These are phyloP conservation scores for Eucalyptus decipiens DNA, from an alignment of 345 rosid genomes.

Conservation along the genomic window DNA sequence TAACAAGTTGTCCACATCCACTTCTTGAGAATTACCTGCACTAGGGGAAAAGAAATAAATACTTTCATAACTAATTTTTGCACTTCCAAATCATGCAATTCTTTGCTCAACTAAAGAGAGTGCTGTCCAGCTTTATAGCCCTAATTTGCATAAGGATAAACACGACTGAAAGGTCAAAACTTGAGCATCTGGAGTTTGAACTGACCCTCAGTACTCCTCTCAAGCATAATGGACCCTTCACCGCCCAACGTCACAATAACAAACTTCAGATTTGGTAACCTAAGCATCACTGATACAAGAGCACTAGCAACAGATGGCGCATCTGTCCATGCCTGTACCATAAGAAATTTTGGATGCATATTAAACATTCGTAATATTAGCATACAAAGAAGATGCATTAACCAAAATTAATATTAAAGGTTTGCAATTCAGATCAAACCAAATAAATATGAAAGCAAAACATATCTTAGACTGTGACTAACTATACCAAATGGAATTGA, in stretches of 20 bases:
- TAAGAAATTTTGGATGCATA: background rate
- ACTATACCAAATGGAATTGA: background rate
- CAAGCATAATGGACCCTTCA: constrained; percentile 80
- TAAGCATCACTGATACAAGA: constrained; percentile 64
- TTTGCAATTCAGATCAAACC: too few relatives aligned
- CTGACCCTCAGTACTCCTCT: constrained; percentile 51
- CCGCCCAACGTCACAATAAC: constrained; percentile 70
- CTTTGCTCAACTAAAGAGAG: background rate
- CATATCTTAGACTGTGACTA: too few relatives aligned
- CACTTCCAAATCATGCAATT: background rate
- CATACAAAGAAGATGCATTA: background rate
- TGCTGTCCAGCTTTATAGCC: background rate
- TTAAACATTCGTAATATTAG: background rate
- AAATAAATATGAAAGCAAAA: too few relatives aligned
- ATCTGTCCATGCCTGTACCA: constrained; percentile 62
- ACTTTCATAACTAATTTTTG: background rate
- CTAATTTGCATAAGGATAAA: background rate
- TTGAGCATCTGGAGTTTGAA: background rate
- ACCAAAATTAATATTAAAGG: background rate
- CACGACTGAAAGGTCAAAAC: background rate
- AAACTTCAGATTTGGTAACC: constrained; percentile 61
- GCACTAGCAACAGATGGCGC: constrained; percentile 59
- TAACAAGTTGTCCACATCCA: constrained; percentile 41
- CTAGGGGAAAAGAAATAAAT: background rate
- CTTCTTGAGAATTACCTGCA: constrained; percentile 33